Conservation (phyloP, 352 stramenopile genomes). For the Pythium folliculosum region DNA sequence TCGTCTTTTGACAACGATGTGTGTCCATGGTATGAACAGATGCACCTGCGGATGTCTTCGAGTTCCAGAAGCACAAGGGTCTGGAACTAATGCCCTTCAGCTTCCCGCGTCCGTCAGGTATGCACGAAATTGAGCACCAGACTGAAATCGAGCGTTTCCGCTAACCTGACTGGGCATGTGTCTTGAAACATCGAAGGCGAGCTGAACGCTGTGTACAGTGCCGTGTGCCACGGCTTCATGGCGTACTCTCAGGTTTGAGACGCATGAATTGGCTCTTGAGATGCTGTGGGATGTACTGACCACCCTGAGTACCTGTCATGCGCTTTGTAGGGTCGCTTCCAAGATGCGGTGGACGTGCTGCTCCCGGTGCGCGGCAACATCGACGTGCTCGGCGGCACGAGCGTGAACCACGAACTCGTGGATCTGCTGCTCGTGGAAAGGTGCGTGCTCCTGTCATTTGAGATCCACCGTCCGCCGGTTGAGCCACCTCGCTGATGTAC, state of each 20-base stretch:
- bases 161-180: too few species aligned
- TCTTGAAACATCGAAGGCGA: too few species aligned
- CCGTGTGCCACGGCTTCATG: conserved; percentile 66
- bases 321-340: conserved; percentile 42
- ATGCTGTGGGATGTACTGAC: background rate
- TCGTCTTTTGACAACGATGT: background rate
- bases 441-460: conserved; percentile 31
- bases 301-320: background rate
- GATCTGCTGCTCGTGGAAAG: conserved; percentile 80
- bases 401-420: conserved; percentile 72
- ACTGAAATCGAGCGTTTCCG: too few species aligned
- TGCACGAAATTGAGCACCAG: too few species aligned
- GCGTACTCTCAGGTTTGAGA: conserved; percentile 62
- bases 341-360: conserved; percentile 56
- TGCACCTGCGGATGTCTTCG: conserved; percentile 37
- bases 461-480: background rate
- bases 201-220: conserved; percentile 46
- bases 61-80: conserved; percentile 44
- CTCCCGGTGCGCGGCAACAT: conserved; percentile 65
- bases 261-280: background rate
- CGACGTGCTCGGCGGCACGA: conserved; percentile 70
- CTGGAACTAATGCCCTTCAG: conserved; percentile 63
- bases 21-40: conserved; percentile 12
- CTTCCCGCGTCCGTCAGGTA: conserved; percentile 39
- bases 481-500: background rate